Conservation (phyloP, 768 basidiomycete species). For the Podaxis pistillaris region DNA sequence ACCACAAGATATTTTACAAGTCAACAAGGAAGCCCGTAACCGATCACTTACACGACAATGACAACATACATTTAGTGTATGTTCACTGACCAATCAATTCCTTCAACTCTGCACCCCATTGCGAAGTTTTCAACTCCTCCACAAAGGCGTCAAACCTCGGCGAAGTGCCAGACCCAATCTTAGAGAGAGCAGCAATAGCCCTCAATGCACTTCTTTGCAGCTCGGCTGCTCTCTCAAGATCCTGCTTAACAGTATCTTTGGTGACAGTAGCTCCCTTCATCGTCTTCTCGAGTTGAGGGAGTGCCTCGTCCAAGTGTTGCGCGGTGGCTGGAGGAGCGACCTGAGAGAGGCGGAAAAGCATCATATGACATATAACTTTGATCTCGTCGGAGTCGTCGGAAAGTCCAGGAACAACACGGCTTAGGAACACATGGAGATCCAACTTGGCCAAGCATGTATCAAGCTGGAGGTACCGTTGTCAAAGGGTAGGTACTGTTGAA, state of each 20-base stretch:
- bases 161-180: conserved; percentile 61
- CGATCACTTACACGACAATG: neutral
- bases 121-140: conserved; percentile 61
- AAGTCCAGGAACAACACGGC: conserved; percentile 77
- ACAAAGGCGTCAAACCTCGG: conserved; percentile 81
- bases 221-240: conserved; percentile 84
- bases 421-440: conserved; percentile 84
- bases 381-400: conserved; percentile 93
- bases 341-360: conserved; percentile 87
- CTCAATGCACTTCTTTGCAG: conserved; percentile 88
- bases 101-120: conserved; percentile 71
- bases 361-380: conserved; percentile 95
- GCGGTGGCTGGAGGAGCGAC: conserved; percentile 82
- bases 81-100: conserved; percentile 40
- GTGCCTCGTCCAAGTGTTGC: conserved; percentile 80
- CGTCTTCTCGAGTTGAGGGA: conserved; percentile 80
- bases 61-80: too few species aligned
- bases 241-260: conserved; percentile 96
- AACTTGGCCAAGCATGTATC: conserved; percentile 89
- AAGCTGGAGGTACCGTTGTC: conserved; percentile 46
- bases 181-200: conserved; percentile 84
- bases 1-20: neutral
- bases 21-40: neutral
- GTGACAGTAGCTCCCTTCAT: conserved; percentile 88
- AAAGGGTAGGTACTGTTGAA: neutral